A percentile compares a stretch with the other conserved stretches of the same genome.
phyloP scores from a whole-genome alignment of 2,329 filamentous ascomycete species.

The Tolypocladium ophioglossoides region DNA sequence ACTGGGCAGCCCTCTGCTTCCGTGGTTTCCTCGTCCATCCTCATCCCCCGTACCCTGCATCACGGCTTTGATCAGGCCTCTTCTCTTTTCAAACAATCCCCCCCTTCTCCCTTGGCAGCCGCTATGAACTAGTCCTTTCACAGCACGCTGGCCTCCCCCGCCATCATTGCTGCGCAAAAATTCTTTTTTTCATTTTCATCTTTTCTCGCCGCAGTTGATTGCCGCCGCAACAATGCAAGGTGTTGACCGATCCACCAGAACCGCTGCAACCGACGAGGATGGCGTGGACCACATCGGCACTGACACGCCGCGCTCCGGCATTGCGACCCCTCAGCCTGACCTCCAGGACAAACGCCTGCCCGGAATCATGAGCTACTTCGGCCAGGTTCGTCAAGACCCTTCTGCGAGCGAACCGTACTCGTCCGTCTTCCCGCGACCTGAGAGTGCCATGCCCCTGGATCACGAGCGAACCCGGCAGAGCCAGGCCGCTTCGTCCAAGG shows the following conservation, averaged over 20 bases:
- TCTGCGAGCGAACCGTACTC: conserved; percentile 33
- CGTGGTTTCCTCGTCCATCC: conserved; percentile 18
- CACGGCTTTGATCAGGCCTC: neutral
- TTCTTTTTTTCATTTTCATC: conserved; percentile 9
- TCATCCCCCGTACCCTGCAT: neutral
- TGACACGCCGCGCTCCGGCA: conserved; percentile 79
- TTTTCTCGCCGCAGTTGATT: conserved; percentile 3
- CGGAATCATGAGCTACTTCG: conserved; percentile 95
- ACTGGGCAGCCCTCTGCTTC: conserved; percentile 3
- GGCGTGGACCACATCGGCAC: conserved; percentile 68
- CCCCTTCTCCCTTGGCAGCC: conserved; percentile 21
- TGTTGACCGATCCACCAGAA: conserved; percentile 45
- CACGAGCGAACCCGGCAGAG: conserved; percentile 9
- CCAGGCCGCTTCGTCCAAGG: conserved; percentile 20
- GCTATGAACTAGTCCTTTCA: conserved; percentile 31
- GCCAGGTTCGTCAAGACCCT: conserved; percentile 94
- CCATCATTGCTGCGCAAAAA: neutral
- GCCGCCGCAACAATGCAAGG: conserved; percentile 27
- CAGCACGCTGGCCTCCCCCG: conserved; percentile 7
- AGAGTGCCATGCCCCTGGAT: conserved; percentile 16
- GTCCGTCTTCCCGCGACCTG: conserved; percentile 29
- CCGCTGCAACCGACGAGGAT: conserved; percentile 55
- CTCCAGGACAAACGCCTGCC: conserved; percentile 89
- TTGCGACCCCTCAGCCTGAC: conserved; percentile 89
- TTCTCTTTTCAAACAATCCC: conserved; percentile 4